Evolutionary conservation across 805 yeast species (phyloP).

Genomic region (Cyberlindnera bimundalis): DNA sequence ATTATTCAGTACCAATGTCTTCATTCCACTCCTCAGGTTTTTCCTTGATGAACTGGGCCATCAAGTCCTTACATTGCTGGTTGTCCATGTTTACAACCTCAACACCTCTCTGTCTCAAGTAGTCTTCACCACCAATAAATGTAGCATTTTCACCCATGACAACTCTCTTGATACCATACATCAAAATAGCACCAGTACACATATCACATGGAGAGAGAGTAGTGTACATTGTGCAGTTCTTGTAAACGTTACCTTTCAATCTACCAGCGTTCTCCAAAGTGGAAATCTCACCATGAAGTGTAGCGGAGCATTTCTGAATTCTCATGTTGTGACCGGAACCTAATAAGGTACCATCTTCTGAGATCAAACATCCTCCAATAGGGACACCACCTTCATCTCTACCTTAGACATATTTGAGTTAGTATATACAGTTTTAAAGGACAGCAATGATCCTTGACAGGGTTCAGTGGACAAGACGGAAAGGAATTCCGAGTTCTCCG

Average conservation of each 20-base stretch:
- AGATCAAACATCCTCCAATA: conserved; percentile 73
- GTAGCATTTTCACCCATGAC: conserved; percentile 88
- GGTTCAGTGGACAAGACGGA: too few relatives aligned
- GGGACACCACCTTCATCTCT: conserved; percentile 85
- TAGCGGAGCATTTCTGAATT: conserved; percentile 79
- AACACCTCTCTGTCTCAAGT: conserved; percentile 62
- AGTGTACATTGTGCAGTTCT: conserved; percentile 82
- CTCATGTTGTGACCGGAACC: conserved; percentile 92
- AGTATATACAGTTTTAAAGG: too few relatives aligned
- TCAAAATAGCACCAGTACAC: conserved; percentile 91
- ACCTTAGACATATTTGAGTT: conserved; percentile 8
- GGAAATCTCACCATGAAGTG: conserved; percentile 88
- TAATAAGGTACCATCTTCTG: conserved; percentile 72
- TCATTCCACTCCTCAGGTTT: conserved; percentile 79
- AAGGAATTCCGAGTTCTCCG: too few relatives aligned
- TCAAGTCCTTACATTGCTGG: conserved; percentile 60
- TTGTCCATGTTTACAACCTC: conserved; percentile 63
- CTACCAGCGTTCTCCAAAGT: conserved; percentile 91
- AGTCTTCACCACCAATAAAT: conserved; percentile 80
- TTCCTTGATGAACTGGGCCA: conserved; percentile 75
- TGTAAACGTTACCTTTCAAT: conserved; percentile 72
- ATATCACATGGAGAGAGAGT: conserved; percentile 90
- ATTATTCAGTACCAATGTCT: conserved; percentile 58
- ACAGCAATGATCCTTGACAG: too few relatives aligned
- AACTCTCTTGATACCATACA: conserved; percentile 84